Percentiles rank a stretch among this genome's conserved stretches.
Evolutionary conservation across 352 stramenopile genomes (phyloP).

Genomic region (Peronospora destructor): DNA sequence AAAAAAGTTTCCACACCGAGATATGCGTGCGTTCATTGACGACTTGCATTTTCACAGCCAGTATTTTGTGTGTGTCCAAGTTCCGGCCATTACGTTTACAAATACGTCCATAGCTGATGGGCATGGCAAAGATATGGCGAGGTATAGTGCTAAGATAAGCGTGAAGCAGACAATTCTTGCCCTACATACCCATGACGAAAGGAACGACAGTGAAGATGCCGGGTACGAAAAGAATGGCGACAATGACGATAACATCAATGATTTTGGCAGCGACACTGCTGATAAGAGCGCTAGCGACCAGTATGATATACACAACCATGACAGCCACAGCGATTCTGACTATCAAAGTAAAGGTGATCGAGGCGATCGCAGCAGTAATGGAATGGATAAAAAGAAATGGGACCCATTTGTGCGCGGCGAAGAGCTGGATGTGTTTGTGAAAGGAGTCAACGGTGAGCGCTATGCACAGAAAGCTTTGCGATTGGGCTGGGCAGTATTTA

Average conservation of each 20-base stretch:
- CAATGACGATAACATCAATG: not conserved
- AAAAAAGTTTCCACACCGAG: constrained; percentile 33
- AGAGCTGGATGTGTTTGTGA: constrained; percentile 69
- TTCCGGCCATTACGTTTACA: constrained; percentile 42
- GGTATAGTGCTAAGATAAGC: constrained; percentile 4
- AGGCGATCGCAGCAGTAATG: not conserved
- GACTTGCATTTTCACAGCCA: constrained; percentile 79
- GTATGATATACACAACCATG: not conserved
- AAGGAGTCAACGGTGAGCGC: constrained; percentile 52
- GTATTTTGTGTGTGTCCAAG: constrained; percentile 66
- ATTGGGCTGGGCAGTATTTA: constrained; percentile 58
- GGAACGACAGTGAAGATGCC: not conserved
- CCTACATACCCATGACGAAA: not conserved
- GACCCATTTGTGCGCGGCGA: constrained; percentile 34
- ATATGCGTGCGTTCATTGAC: constrained; percentile 54
- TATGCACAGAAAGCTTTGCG: constrained; percentile 65
- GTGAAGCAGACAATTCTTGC: not conserved
- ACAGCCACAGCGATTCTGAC: not conserved
- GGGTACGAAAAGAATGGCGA: not conserved
- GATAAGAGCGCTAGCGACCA: not conserved
- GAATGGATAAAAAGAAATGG: constrained; percentile 9
- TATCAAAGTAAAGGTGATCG: constrained; percentile 1
- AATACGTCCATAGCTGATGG: constrained; percentile 14
- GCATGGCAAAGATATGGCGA: constrained; percentile 1
- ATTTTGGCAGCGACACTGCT: not conserved